These are phyloP conservation scores for Yamadazyma jaroonii DNA, from an alignment of 1,139 yeast species.

Conservation along the genomic window DNA sequence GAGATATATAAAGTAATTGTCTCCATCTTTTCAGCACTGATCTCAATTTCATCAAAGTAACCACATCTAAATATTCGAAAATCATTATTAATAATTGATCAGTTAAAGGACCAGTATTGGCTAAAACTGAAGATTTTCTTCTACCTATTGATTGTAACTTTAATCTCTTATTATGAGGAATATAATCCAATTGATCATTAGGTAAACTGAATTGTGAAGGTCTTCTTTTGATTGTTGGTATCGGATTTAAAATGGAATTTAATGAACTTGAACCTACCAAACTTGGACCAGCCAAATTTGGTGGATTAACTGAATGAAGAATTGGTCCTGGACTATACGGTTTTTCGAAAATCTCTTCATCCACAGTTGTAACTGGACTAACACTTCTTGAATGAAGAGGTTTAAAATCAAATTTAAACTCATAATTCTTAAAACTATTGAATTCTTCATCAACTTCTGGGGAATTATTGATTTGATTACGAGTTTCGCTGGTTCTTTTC, in stretches of 20 bases:
- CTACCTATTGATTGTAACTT: slow-evolving; percentile 41
- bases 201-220: slow-evolving; percentile 6
- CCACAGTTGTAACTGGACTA: slow-evolving; percentile 13
- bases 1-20: slow-evolving; percentile 57
- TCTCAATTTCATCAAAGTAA: slow-evolving; percentile 56
- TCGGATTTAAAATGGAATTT: neutral
- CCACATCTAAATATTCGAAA: slow-evolving; percentile 51
- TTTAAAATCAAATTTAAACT: slow-evolving; percentile 15
- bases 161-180: slow-evolving; percentile 52
- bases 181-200: slow-evolving; percentile 31
- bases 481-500: slow-evolving; percentile 55
- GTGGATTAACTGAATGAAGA: neutral
- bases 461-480: slow-evolving; percentile 23
- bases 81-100: slow-evolving; percentile 53
- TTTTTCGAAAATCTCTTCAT: slow-evolving; percentile 7
- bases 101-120: slow-evolving; percentile 53
- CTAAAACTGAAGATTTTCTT: slow-evolving; percentile 55
- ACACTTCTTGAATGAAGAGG: slow-evolving; percentile 17
- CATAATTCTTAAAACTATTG: slow-evolving; percentile 7
- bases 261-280: neutral
- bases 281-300: neutral
- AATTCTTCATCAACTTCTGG: slow-evolving; percentile 3
- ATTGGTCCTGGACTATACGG: neutral
- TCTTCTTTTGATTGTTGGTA: slow-evolving; percentile 2
- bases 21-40: slow-evolving; percentile 64